Conservation (phyloP, 2,329 filamentous ascomycete genomes). For the Fusarium albidum region DNA sequence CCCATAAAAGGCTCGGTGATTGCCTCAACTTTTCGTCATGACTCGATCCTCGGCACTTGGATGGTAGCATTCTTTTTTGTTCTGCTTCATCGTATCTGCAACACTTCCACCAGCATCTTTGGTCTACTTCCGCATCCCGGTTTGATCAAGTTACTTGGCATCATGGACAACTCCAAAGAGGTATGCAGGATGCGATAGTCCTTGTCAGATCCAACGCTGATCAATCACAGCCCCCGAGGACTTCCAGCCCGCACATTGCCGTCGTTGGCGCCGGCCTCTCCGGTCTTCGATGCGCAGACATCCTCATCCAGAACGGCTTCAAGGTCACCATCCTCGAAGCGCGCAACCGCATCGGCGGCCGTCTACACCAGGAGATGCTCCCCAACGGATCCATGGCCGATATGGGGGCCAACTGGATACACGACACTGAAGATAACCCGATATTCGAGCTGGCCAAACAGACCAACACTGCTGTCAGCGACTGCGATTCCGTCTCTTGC, state of each 20-base stretch:
- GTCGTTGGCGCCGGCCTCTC: slow-evolving; percentile 78
- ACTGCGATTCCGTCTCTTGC: slow-evolving; percentile 61
- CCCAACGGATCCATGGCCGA: slow-evolving; percentile 61
- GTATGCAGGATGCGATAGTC: too few species aligned
- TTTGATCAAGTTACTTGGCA: too few species aligned
- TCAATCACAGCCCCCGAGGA: too few species aligned
- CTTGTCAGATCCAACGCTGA: too few species aligned
- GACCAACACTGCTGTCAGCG: slow-evolving; percentile 61
- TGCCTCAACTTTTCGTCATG: too few species aligned
- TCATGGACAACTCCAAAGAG: too few species aligned
- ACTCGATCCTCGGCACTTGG: too few species aligned
- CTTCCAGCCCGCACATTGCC: slow-evolving; percentile 69
- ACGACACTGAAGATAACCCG: slow-evolving; percentile 75
- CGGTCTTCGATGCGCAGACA: slow-evolving; percentile 73
- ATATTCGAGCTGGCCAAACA: slow-evolving; percentile 71
- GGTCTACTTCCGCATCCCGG: too few species aligned
- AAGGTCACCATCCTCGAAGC: slow-evolving; percentile 76
- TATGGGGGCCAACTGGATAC: slow-evolving; percentile 81
- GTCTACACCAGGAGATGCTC: slow-evolving; percentile 62
- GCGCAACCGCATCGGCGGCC: slow-evolving; percentile 71
- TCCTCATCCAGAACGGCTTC: slow-evolving; percentile 70
- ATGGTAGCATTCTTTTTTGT: too few species aligned
- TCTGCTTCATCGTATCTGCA: too few species aligned
- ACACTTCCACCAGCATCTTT: too few species aligned
- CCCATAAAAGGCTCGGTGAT: too few species aligned